These are phyloP conservation scores for Metschnikowia reukaufii DNA, from an alignment of 805 yeast genomes.

Conservation along the genomic window DNA sequence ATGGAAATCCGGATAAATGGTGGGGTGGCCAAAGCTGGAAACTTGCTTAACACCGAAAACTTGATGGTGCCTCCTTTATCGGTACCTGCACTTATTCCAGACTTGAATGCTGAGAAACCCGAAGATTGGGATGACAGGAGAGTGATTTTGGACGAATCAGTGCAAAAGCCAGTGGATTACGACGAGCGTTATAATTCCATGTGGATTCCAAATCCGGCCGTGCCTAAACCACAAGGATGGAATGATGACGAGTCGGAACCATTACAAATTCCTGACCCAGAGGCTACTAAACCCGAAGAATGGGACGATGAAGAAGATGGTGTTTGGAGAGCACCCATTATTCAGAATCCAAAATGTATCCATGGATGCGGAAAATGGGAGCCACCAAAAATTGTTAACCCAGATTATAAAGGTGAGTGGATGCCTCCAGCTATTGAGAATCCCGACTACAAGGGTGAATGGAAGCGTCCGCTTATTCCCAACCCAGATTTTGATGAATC, in stretches of 20 bases:
- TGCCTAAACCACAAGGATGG: conserved; percentile 77
- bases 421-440: conserved; percentile 62
- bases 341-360: conserved; percentile 73
- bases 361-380: conserved; percentile 83
- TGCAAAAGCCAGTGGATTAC: conserved; percentile 79
- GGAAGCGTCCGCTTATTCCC: conserved; percentile 64
- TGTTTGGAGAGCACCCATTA: conserved; percentile 70
- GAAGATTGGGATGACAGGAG: conserved; percentile 77
- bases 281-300: conserved; percentile 62
- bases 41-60: conserved; percentile 50
- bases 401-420: conserved; percentile 79
- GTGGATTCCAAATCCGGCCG: conserved; percentile 64
- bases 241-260: conserved; percentile 54
- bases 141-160: conserved; percentile 59
- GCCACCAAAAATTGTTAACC: conserved; percentile 65
- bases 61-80: conserved; percentile 63
- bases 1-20: conserved; percentile 86
- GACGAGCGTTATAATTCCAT: conserved; percentile 65
- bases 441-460: conserved; percentile 77
- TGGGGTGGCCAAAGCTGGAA: conserved; percentile 67
- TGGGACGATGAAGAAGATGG: conserved; percentile 95
- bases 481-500: conserved; percentile 74
- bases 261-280: conserved; percentile 64
- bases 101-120: conserved; percentile 67
- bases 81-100: conserved; percentile 61